phyloP scores from a whole-genome alignment of 116 monocot genomes.

The Thalassia testudinum region DNA sequence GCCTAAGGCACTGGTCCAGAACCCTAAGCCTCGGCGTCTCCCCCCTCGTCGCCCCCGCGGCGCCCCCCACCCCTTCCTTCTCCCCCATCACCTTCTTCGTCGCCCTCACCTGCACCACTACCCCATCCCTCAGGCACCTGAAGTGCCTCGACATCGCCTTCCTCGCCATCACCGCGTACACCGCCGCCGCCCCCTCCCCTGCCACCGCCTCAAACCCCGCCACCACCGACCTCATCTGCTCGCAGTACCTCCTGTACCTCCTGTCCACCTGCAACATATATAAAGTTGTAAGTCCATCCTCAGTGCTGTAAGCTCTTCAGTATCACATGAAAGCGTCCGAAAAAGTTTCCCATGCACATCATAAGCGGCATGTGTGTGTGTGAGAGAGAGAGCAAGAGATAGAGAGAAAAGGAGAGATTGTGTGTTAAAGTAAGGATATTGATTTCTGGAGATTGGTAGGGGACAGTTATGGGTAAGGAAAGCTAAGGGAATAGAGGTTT shows the following conservation, averaged over 20 bases:
- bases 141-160: conserved; percentile 92
- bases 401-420: neutral
- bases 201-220: conserved; percentile 52
- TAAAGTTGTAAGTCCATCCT: neutral
- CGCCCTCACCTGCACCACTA: conserved; percentile 36
- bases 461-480: neutral
- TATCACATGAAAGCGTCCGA: neutral
- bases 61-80: conserved; percentile 19
- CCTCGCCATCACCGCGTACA: conserved; percentile 55
- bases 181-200: conserved; percentile 40
- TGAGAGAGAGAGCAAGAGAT: neutral
- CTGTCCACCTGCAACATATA: conserved; percentile 44
- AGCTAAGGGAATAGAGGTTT: conserved; percentile 39
- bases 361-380: neutral
- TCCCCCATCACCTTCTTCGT: conserved; percentile 49
- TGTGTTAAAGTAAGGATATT: neutral
- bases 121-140: conserved; percentile 62
- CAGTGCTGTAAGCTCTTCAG: neutral
- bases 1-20: conserved; percentile 55
- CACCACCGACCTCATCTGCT: conserved; percentile 56
- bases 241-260: conserved; percentile 63
- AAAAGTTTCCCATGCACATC: neutral
- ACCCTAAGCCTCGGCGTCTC: conserved; percentile 70
- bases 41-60: conserved; percentile 20
- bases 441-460: neutral